Conservation (phyloP, 1,139 yeast species). For the Pichia sp. region DNA sequence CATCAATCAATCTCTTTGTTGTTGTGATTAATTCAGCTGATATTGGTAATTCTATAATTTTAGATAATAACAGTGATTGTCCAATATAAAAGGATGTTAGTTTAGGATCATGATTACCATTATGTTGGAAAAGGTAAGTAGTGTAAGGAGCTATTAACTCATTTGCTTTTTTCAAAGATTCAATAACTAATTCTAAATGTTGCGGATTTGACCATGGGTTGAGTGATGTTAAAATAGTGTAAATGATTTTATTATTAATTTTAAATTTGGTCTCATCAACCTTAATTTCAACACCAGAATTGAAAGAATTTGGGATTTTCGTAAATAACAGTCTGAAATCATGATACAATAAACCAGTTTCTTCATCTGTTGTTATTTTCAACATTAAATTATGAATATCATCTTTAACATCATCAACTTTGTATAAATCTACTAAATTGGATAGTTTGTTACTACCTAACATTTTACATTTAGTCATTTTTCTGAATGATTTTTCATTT, state of each 20-base stretch:
- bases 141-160: constrained; percentile 74
- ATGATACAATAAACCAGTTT: constrained; percentile 56
- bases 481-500: constrained; percentile 54
- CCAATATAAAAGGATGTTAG: constrained; percentile 77
- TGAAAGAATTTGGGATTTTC: constrained; percentile 8
- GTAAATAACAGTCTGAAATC: constrained; percentile 50
- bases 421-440: constrained; percentile 49
- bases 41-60: constrained; percentile 49
- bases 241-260: constrained; percentile 61
- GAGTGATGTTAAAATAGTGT: constrained; percentile 53
- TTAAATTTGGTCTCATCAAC: constrained; percentile 41
- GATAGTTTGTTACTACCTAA: constrained; percentile 72
- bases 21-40: constrained; percentile 33
- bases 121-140: constrained; percentile 44
- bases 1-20: constrained; percentile 9
- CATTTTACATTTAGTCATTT: constrained; percentile 64
- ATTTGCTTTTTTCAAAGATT: constrained; percentile 48
- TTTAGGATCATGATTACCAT: constrained; percentile 29
- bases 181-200: constrained; percentile 51
- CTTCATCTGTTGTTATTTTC: constrained; percentile 43
- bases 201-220: constrained; percentile 75
- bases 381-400: constrained; percentile 45
- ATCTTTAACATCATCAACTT: constrained; percentile 28
- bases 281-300: constrained; percentile 30
- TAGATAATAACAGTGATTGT: constrained; percentile 54